phyloP scores from a whole-genome alignment of 352 stramenopile species.

The Phytophthora lateralis region DNA sequence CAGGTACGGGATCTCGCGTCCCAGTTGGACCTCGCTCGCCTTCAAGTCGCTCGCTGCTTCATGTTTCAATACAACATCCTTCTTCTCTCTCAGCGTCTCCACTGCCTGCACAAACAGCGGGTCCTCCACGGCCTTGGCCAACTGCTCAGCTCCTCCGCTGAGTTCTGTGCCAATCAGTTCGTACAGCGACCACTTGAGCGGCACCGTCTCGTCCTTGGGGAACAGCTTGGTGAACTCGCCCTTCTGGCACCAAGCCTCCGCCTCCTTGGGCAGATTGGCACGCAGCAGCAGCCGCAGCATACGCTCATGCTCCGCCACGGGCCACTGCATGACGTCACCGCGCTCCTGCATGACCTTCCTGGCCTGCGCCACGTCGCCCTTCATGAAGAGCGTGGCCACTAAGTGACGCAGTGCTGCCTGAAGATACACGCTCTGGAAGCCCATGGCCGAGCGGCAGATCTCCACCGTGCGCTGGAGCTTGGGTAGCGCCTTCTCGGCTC shows the following conservation, averaged over 20 bases:
- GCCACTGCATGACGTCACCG: conserved; percentile 76
- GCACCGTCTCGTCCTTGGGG: conserved; percentile 63
- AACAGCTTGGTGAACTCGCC: conserved; percentile 57
- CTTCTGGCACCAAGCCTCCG: conserved; percentile 61
- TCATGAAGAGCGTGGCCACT: conserved; percentile 65
- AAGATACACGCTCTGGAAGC: conserved; percentile 70
- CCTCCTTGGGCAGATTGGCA: conserved; percentile 50
- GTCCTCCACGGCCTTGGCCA: conserved; percentile 53
- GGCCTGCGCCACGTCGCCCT: conserved; percentile 55
- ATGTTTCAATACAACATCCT: conserved; percentile 62
- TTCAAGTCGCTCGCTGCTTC: conserved; percentile 44
- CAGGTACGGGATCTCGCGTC: conserved; percentile 73
- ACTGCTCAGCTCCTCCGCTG: conserved; percentile 37
- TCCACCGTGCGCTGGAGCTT: conserved; percentile 69
- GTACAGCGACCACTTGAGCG: conserved; percentile 77
- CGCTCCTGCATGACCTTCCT: conserved; percentile 68
- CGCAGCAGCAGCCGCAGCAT: conserved; percentile 68
- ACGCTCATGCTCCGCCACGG: conserved; percentile 69
- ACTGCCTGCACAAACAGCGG: conserved; percentile 63
- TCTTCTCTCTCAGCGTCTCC: conserved; percentile 65
- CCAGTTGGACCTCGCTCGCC: conserved; percentile 55
- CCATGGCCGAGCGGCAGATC: conserved; percentile 81
- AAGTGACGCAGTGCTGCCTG: conserved; percentile 67
- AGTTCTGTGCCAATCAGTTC: conserved; percentile 64
- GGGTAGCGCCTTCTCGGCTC: conserved; percentile 53